phyloP scores from a whole-genome alignment of 148 eudicot genomes.

The Tetragonia tetragonoides region DNA sequence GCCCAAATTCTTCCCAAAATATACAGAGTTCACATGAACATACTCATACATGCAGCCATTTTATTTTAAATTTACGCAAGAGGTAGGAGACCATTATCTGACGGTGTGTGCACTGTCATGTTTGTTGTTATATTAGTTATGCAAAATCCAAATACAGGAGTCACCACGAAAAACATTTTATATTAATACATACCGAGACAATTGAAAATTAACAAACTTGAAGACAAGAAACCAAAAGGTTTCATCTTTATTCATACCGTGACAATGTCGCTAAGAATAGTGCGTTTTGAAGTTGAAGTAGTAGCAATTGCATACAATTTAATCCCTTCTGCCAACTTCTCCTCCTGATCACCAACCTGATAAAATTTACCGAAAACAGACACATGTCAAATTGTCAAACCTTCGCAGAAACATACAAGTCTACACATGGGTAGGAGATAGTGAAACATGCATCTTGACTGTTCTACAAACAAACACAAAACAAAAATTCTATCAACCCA shows the following conservation, averaged over 20 bases:
- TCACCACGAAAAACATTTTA: background rate
- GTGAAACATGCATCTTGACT: background rate
- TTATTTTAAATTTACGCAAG: too few species aligned
- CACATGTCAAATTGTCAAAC: background rate
- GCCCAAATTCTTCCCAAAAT: background rate
- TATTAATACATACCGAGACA: background rate
- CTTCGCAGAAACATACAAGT: background rate
- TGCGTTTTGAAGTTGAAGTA: slow-evolving; percentile 68
- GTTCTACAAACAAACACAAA: background rate
- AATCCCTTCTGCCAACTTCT: slow-evolving; percentile 93
- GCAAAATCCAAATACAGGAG: background rate
- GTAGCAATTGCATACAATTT: slow-evolving; percentile 75
- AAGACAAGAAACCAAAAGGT: slow-evolving; percentile 5
- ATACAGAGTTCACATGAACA: too few species aligned
- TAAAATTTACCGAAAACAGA: background rate
- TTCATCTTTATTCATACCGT: slow-evolving; percentile 48
- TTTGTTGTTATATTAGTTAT: too few species aligned
- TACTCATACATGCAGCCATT: too few species aligned
- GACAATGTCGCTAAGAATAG: slow-evolving; percentile 79
- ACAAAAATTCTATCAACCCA: too few species aligned
- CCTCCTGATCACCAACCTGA: slow-evolving; percentile 93
- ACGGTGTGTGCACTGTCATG: too few species aligned
- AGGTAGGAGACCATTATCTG: too few species aligned
- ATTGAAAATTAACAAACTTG: slow-evolving; percentile 2
- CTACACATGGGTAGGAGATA: background rate